phyloP scores from a whole-genome alignment of 2,329 filamentous ascomycete species.

The Helicocarpus griseus region DNA sequence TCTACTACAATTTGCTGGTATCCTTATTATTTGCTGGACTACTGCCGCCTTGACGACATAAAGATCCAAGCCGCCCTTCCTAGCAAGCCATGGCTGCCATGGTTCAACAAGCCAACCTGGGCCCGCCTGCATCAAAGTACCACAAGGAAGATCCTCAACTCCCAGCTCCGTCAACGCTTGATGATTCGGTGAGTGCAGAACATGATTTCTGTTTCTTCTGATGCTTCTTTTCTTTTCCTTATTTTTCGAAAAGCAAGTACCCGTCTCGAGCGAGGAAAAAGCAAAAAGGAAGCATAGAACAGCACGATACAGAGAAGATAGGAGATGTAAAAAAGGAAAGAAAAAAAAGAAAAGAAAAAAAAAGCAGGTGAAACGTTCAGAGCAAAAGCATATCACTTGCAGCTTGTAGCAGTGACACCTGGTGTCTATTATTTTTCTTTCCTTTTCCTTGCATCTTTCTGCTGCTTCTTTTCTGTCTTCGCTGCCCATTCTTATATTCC shows the following conservation, averaged over 20 bases:
- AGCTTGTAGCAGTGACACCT: slow-evolving; percentile 2
- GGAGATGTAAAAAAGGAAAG: slow-evolving; percentile 7
- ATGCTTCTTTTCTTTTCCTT: background rate
- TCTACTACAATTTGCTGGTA: background rate
- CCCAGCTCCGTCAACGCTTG: slow-evolving; percentile 22
- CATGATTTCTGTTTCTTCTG: slow-evolving; percentile 9
- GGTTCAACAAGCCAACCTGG: slow-evolving; percentile 35
- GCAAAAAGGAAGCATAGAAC: slow-evolving; percentile 2
- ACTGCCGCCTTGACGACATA: background rate
- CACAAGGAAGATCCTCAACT: slow-evolving; percentile 36
- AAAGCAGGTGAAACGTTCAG: background rate
- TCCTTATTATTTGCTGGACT: too few species aligned
- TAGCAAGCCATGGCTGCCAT: slow-evolving; percentile 31
- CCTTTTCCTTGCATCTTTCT: background rate
- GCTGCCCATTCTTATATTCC: slow-evolving; percentile 8
- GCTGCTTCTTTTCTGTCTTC: slow-evolving; percentile 4
- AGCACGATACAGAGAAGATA: background rate
- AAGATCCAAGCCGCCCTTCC: slow-evolving; percentile 15
- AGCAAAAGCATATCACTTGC: background rate
- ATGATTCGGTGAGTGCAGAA: slow-evolving; percentile 37
- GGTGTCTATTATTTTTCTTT: slow-evolving; percentile 1
- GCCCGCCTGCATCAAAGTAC: slow-evolving; percentile 32
- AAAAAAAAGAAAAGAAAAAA: slow-evolving; percentile 11
- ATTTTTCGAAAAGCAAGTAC: background rate
- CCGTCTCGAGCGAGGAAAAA: background rate